Evolutionary conservation across 2,329 filamentous ascomycete genomes (phyloP), one percentile per base, ranked within the genome.

Genomic region (Dryadomyces quercus-mongolicae): DNA sequence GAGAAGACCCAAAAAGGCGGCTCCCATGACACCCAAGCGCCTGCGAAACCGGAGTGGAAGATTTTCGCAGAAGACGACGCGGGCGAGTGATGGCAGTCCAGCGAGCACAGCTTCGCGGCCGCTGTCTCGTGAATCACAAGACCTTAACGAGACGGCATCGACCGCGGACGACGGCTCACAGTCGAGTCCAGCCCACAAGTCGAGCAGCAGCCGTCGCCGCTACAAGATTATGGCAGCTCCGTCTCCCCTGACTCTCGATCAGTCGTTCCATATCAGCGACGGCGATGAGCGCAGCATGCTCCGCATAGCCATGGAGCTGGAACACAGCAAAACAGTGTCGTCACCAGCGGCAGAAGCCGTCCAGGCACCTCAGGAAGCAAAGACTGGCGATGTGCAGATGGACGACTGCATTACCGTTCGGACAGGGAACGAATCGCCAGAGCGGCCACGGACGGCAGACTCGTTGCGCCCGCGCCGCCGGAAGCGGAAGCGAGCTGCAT

Each of bases 231-330:
- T 46, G 47, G 42, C 43, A 12, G 36, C 22, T n/a, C 54, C 54
- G 13, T 44, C 47, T 16, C 31, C 55, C 21, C 52, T 56, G 16
- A 49, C 51, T 46, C 49, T 36, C 12, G 60, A 59, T 7, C 56
- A 58, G 18, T 74, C 72, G 1, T 72, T 72, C 58, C 66, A 66
- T 13, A 59, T 71, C 52, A 73, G 69, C 54, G 71, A 74, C 44
- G 69, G 64, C 7, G 75, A 75, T 49, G 74, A 78, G 55, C 68
- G 66, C 38, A 74, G 73, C 59, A 69, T 77, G 61, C 64, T 74
- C 50, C 68, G 71, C 51, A 66, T 80, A 6, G 70, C 74, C 3
- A 70, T 73, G n/a, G 74, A 78, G 58, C 63, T 78, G 9, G 76
- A 77, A 67, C 65, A 21, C 67, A 51, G 46, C 8, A n/a, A 13